These are phyloP conservation scores for Talaromyces adpressus DNA, from an alignment of 495 filamentous ascomycete genomes.

Conservation along the genomic window DNA sequence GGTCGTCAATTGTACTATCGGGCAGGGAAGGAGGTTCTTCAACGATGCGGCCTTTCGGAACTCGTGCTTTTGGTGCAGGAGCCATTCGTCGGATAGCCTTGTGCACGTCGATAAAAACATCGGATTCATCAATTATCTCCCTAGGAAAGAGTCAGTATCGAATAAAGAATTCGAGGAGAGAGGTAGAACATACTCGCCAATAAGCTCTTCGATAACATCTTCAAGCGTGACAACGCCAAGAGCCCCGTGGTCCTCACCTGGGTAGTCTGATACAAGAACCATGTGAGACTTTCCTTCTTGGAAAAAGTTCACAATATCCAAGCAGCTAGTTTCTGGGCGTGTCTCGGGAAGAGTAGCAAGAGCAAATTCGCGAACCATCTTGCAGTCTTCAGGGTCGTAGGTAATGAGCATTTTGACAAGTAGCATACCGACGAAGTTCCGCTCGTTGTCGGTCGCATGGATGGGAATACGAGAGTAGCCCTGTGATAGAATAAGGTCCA, in stretches of 20 bases:
- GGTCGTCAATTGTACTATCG: slow-evolving; percentile 15
- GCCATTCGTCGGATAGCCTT: slow-evolving; percentile 84
- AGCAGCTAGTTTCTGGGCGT: slow-evolving; percentile 84
- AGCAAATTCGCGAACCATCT: slow-evolving; percentile 78
- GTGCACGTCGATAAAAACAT: slow-evolving; percentile 94
- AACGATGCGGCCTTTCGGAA: slow-evolving; percentile 52
- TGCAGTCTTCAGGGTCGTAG: slow-evolving; percentile 91
- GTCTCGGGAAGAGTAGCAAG: slow-evolving; percentile 94
- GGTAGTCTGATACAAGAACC: slow-evolving; percentile 88
- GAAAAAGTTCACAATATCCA: slow-evolving; percentile 99
- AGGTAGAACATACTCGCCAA: slow-evolving; percentile 74
- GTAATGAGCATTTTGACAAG: slow-evolving; percentile 98
- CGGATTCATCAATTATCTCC: slow-evolving; percentile 83
- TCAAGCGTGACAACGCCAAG: slow-evolving; percentile 92
- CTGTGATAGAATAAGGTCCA: slow-evolving; percentile 84
- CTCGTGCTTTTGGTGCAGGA: slow-evolving; percentile 55
- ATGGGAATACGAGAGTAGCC: slow-evolving; percentile 96
- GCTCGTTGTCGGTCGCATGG: slow-evolving; percentile 71
- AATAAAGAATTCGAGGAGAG: background rate
- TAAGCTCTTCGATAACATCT: slow-evolving; percentile 96
- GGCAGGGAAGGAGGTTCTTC: slow-evolving; percentile 34
- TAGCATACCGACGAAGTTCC: slow-evolving; percentile 94
- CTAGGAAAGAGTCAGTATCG: slow-evolving; percentile 26
- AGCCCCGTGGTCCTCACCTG: slow-evolving; percentile 81
- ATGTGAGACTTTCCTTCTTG: slow-evolving; percentile 99